phyloP scores from a whole-genome alignment of 345 rosid species.

The Eucalyptus sp. region DNA sequence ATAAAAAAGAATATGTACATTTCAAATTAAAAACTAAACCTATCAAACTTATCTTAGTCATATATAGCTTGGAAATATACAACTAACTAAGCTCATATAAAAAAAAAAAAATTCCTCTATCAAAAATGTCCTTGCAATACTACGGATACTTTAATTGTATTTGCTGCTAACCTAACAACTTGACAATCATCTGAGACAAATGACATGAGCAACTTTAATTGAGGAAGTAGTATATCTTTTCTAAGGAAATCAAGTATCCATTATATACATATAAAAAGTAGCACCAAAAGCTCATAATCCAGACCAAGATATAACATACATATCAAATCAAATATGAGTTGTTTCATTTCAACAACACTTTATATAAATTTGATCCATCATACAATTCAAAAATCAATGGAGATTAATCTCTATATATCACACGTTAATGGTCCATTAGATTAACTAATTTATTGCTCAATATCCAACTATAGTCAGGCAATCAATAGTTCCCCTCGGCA shows the following conservation, averaged over 20 bases:
- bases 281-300: not conserved
- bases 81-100: not conserved
- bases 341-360: not conserved
- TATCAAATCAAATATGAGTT: not conserved
- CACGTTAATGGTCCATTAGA: not conserved
- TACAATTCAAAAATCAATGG: not conserved
- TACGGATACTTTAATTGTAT: too few relatives aligned
- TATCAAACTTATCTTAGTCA: not conserved
- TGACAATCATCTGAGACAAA: not conserved
- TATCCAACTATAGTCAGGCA: not conserved
- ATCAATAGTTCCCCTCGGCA: not conserved
- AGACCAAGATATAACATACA: not conserved
- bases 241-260: not conserved
- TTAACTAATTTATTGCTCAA: not conserved
- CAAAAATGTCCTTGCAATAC: not conserved
- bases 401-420: not conserved
- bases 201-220: not conserved
- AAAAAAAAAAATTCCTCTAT: not conserved
- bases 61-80: not conserved
- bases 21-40: not conserved
- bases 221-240: too few relatives aligned
- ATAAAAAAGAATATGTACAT: too few relatives aligned
- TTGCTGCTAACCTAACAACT: not conserved
- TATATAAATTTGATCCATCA: not conserved
- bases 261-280: not conserved